A percentile compares a stretch with the other conserved stretches of the same genome.
These are phyloP conservation scores for Penicillium nordicum DNA, from an alignment of 2,329 filamentous ascomycete genomes.

Conservation along the genomic window DNA sequence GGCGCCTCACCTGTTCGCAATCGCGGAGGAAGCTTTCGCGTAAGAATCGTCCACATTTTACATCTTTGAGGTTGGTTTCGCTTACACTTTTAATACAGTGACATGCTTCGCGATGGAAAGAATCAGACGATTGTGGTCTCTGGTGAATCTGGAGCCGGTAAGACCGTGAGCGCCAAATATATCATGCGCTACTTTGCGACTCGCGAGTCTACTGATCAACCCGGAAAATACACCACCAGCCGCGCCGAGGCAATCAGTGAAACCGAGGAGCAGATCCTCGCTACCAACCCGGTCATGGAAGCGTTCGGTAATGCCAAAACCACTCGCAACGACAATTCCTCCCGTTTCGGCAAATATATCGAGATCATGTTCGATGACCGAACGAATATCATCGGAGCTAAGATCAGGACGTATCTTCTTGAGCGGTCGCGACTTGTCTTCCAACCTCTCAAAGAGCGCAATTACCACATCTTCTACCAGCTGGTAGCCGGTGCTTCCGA, in stretches of 20 bases:
- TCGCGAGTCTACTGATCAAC: constrained; percentile 86
- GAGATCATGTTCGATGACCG: constrained; percentile 98
- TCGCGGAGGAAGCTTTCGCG: constrained; percentile 98
- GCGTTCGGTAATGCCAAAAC: constrained; percentile 99
- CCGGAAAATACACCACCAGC: constrained; percentile 72
- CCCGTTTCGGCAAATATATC: constrained; percentile 98
- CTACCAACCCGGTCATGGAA: constrained; percentile 99
- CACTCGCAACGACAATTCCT: constrained; percentile 99
- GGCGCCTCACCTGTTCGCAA: constrained; percentile 96
- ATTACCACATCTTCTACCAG: constrained; percentile 99
- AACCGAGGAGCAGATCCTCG: constrained; percentile 96
- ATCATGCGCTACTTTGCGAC: constrained; percentile 99
- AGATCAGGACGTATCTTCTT: constrained; percentile 92
- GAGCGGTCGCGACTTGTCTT: constrained; percentile 96
- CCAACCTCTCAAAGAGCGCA: constrained; percentile 93
- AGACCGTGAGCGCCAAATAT: constrained; percentile 99
- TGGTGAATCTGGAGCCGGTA: constrained; percentile 96
- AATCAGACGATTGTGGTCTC: constrained; percentile 99
- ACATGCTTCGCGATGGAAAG: constrained; percentile 93
- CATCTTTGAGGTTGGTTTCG: constrained; percentile 28
- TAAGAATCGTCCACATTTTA: constrained; percentile 46
- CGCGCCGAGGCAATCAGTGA: constrained; percentile 82
- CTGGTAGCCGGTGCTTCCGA: constrained; percentile 89
- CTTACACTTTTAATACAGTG: constrained; percentile 53
- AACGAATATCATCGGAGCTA: constrained; percentile 95